Evolutionary conservation across 1,284 basidiomycete genomes (phyloP).

Genomic region (Tetrapyrgos nigripes): DNA sequence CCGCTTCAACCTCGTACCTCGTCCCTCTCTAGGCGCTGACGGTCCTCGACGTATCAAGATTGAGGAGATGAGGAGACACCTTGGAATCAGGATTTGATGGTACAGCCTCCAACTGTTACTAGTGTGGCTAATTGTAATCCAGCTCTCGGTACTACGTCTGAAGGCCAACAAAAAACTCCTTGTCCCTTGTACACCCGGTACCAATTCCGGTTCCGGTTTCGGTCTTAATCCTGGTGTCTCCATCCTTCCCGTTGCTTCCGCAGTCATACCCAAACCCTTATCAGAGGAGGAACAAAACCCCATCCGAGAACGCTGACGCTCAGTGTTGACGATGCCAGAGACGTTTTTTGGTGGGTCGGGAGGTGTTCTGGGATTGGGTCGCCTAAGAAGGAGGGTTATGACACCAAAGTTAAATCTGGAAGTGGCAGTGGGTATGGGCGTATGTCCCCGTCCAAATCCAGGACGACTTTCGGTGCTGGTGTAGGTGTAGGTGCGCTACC

Average conservation of each 20-base stretch:
- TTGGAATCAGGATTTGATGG: no score
- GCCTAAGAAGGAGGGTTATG: neutral
- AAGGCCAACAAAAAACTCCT: no score
- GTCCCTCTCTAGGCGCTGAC: no score
- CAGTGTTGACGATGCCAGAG: conserved; percentile 10
- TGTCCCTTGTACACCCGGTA: neutral
- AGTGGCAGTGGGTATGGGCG: neutral
- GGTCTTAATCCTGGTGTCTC: neutral
- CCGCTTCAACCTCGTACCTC: no score
- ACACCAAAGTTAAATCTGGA: neutral
- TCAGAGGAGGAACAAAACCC: conserved; percentile 13
- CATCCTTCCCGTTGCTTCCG: no score
- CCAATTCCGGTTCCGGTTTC: conserved; percentile 5
- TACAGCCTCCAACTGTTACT: neutral
- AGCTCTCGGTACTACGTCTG: no score
- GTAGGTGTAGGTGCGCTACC: no score
- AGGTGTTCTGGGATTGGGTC: conserved; percentile 13
- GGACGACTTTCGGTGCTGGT: conserved; percentile 17
- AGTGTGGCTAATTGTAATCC: no score
- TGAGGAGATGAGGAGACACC: conserved; percentile 31
- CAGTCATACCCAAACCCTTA: neutral
- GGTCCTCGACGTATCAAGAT: no score
- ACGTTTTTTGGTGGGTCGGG: conserved; percentile 14
- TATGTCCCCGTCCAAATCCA: conserved; percentile 29
- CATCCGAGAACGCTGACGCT: conserved; percentile 13